Conservation (phyloP, 345 rosid species). For the Hypericum perforatum region DNA sequence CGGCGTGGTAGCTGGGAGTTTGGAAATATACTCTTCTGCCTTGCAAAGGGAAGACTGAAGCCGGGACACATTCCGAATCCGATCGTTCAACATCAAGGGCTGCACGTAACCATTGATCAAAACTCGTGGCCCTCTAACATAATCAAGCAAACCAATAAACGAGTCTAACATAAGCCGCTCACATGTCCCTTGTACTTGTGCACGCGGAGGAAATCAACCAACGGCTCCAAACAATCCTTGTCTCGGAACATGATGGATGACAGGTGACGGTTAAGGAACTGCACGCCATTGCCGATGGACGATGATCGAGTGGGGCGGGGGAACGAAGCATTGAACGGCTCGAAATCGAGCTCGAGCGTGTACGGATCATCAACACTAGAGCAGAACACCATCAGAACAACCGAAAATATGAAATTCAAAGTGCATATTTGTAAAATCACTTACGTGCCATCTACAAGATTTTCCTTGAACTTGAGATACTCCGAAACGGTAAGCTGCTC, state of each 20-base stretch:
- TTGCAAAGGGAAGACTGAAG: constrained; percentile 45
- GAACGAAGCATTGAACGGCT: constrained; percentile 28
- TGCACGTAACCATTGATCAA: constrained; percentile 8
- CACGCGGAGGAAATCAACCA: constrained; percentile 24
- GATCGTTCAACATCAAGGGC: constrained; percentile 57
- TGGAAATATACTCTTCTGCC: constrained; percentile 48
- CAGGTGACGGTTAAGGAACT: constrained; percentile 26
- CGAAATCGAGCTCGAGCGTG: constrained; percentile 31
- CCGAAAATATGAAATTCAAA: background rate
- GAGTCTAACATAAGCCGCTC: background rate
- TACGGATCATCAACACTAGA: constrained; percentile 15
- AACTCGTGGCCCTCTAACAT: background rate
- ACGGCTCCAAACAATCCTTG: constrained; percentile 27
- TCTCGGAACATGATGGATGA: constrained; percentile 26
- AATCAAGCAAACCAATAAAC: background rate
- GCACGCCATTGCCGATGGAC: constrained; percentile 33
- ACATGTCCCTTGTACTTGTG: constrained; percentile 27
- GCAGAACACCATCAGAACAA: background rate
- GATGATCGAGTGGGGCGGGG: constrained; percentile 25
- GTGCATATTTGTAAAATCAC: background rate
- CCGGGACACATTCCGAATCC: constrained; percentile 27
- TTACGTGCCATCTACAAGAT: constrained; percentile 27
- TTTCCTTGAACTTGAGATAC: constrained; percentile 27
- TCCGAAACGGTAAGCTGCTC: constrained; percentile 24
- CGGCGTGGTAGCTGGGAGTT: constrained; percentile 32